A percentile compares a stretch with the other conserved stretches of the same genome.
Conservation (phyloP, 768 basidiomycete species). For the Sistotremastrum niveocremeum region DNA sequence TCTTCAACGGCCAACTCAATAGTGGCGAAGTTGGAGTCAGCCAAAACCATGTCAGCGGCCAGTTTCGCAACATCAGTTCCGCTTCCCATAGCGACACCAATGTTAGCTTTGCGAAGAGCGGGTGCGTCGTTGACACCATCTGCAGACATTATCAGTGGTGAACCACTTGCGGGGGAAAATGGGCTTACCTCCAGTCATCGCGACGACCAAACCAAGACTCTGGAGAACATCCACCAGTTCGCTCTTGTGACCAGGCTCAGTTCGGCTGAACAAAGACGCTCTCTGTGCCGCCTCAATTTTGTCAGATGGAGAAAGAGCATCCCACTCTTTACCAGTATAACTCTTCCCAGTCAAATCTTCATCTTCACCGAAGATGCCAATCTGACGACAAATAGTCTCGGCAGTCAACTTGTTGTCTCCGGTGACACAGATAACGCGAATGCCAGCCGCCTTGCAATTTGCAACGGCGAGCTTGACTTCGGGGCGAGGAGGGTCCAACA, state of each 20-base stretch:
- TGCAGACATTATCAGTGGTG: slow-evolving; percentile 76
- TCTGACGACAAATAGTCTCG: slow-evolving; percentile 91
- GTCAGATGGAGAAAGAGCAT: slow-evolving; percentile 64
- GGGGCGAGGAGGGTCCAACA: slow-evolving; percentile 95
- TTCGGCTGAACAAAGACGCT: slow-evolving; percentile 83
- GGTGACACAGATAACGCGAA: slow-evolving; percentile 93
- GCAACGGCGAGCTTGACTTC: slow-evolving; percentile 80
- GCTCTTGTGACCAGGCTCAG: slow-evolving; percentile 90
- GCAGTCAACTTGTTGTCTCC: slow-evolving; percentile 98
- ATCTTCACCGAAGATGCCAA: slow-evolving; percentile 79
- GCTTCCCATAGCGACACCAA: slow-evolving; percentile 98
- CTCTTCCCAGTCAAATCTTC: slow-evolving; percentile 93
- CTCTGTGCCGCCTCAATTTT: slow-evolving; percentile 78
- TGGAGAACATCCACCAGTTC: slow-evolving; percentile 92
- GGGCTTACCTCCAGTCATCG: slow-evolving; percentile 51
- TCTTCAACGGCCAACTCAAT: slow-evolving; percentile 97
- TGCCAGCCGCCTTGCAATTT: slow-evolving; percentile 85
- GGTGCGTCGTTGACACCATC: slow-evolving; percentile 99
- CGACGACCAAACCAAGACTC: slow-evolving; percentile 82
- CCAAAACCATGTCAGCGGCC: slow-evolving; percentile 95
- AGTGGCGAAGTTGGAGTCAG: slow-evolving; percentile 94
- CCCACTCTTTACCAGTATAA: slow-evolving; percentile 88
- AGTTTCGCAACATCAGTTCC: slow-evolving; percentile 98
- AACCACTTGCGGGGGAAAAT: too few species aligned
- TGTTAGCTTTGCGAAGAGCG: slow-evolving; percentile 92